These are phyloP conservation scores for Apium graveolens DNA, from an alignment of 129 eudicot species.

Conservation along the genomic window DNA sequence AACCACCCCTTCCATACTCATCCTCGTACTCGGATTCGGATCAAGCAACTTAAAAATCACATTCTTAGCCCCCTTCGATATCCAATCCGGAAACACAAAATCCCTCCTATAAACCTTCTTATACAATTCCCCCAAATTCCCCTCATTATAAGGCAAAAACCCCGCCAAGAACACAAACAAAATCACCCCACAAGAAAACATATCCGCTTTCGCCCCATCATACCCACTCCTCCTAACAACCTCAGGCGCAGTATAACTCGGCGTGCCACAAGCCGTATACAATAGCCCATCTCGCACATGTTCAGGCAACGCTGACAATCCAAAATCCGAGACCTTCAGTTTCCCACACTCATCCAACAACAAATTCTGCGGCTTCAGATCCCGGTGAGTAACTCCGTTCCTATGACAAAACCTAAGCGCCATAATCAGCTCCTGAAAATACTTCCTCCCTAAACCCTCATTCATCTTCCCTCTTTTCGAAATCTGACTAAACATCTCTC, in stretches of 20 bases:
- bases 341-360: conserved; percentile 46
- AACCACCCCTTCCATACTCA: conserved; percentile 41
- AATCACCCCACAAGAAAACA: conserved; percentile 86
- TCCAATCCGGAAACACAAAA: conserved; percentile 48
- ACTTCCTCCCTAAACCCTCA: conserved; percentile 42
- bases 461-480: conserved; percentile 36
- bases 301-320: conserved; percentile 72
- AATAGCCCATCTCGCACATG: conserved; percentile 36
- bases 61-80: conserved; percentile 37
- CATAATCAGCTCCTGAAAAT: conserved; percentile 60
- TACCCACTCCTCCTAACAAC: conserved; percentile 59
- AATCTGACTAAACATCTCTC: conserved; percentile 53
- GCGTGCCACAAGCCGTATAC: conserved; percentile 84
- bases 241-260: conserved; percentile 88
- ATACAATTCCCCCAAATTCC: conserved; percentile 56
- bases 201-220: conserved; percentile 81
- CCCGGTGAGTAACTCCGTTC: conserved; percentile 82
- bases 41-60: conserved; percentile 54
- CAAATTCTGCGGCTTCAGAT: conserved; percentile 76
- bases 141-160: conserved; percentile 55
- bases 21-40: conserved; percentile 63
- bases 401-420: conserved; percentile 64
- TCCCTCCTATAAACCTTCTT: conserved; percentile 54
- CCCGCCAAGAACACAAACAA: conserved; percentile 57
- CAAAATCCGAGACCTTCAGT: conserved; percentile 71